These are phyloP conservation scores for Stellera chamaejasme DNA, from an alignment of 345 rosid species.

Conservation along the genomic window DNA sequence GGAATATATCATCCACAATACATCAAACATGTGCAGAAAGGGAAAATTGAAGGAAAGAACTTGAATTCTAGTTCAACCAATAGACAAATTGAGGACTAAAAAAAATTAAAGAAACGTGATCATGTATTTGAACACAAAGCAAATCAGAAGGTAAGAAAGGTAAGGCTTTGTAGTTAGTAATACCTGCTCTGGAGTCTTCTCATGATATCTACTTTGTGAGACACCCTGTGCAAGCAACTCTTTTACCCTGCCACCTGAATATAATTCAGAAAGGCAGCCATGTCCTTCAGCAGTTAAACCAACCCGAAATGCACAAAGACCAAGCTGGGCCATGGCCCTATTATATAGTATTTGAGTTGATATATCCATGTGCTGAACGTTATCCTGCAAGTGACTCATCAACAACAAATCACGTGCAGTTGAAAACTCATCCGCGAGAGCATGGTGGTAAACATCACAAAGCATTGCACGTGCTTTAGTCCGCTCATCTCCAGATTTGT, in stretches of 20 bases:
- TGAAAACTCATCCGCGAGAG: conserved; percentile 70
- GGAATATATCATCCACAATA: too few species aligned
- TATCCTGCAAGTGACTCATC: conserved; percentile 95
- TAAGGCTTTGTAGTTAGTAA: too few species aligned
- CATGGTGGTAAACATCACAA: conserved; percentile 93
- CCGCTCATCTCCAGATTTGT: conserved; percentile 87
- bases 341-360: conserved; percentile 91
- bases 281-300: conserved; percentile 76
- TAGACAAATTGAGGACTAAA: neutral
- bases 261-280: conserved; percentile 82
- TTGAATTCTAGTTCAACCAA: too few species aligned
- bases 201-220: conserved; percentile 84
- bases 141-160: neutral
- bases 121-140: neutral
- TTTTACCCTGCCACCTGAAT: conserved; percentile 87
- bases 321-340: conserved; percentile 96
- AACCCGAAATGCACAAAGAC: conserved; percentile 82
- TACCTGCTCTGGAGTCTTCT: conserved; percentile 98
- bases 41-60: too few species aligned
- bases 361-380: conserved; percentile 81
- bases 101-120: neutral
- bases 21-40: too few species aligned
- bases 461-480: conserved; percentile 98
- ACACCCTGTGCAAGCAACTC: conserved; percentile 98
- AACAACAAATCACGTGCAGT: conserved; percentile 71